These are phyloP conservation scores for Forsythia viridissima DNA, from an alignment of 257 asterid species.

Conservation along the genomic window DNA sequence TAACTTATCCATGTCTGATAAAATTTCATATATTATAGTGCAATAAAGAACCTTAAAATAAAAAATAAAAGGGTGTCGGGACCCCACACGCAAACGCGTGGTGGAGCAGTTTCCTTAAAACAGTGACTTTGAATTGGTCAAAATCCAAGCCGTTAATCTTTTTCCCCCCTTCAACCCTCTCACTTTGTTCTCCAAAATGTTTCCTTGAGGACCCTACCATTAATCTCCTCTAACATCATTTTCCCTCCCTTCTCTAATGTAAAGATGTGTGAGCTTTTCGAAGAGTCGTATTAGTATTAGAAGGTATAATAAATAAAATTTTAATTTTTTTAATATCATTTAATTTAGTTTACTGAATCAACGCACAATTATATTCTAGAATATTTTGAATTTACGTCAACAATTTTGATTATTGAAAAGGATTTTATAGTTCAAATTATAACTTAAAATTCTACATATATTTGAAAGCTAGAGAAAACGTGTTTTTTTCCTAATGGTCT, in stretches of 20 bases:
- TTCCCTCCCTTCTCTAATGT: neutral
- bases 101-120: slow-evolving; percentile 38
- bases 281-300: too few species aligned
- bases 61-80: slow-evolving; percentile 16
- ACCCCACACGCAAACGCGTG: slow-evolving; percentile 60
- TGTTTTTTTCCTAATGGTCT: too few species aligned
- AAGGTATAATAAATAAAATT: neutral
- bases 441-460: neutral
- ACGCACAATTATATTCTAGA: too few species aligned
- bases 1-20: neutral
- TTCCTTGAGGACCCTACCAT: slow-evolving; percentile 51
- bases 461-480: too few species aligned
- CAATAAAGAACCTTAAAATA: neutral
- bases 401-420: slow-evolving; percentile 31
- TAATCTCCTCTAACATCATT: slow-evolving; percentile 5
- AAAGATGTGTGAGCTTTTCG: neutral
- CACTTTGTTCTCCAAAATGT: slow-evolving; percentile 51
- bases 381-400: slow-evolving; percentile 17
- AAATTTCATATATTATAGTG: neutral
- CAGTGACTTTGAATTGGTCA: slow-evolving; percentile 37
- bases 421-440: slow-evolving; percentile 35
- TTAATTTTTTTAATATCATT: neutral
- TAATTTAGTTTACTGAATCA: neutral
- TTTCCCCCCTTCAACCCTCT: slow-evolving; percentile 11
- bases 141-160: slow-evolving; percentile 37